Conservation (phyloP, 2,329 filamentous ascomycete genomes). For the Gremmenia infestans region DNA sequence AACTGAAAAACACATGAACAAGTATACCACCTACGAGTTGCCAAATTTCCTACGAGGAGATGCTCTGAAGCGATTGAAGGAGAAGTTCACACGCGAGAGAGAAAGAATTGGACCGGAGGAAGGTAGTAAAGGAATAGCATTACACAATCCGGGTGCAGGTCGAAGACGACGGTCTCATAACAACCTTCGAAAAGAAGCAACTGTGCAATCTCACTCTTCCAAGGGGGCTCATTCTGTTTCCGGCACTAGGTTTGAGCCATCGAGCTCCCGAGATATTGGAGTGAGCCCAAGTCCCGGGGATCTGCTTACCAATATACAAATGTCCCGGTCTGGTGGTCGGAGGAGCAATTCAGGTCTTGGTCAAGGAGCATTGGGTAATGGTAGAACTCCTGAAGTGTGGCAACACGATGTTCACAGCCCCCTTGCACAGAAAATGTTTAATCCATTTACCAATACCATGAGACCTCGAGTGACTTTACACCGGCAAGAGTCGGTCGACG, state of each 20-base stretch:
- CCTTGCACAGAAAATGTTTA: constrained; percentile 44
- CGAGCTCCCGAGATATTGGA: constrained; percentile 30
- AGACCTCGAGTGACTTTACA: constrained; percentile 51
- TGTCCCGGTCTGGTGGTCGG: constrained; percentile 56
- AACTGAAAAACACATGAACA: constrained; percentile 90
- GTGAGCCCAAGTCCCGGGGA: constrained; percentile 66
- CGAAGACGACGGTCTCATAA: constrained; percentile 68
- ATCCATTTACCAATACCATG: constrained; percentile 49
- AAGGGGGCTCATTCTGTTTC: constrained; percentile 17
- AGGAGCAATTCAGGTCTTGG: constrained; percentile 21
- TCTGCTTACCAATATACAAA: constrained; percentile 71
- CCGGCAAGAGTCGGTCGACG: constrained; percentile 76
- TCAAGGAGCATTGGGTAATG: constrained; percentile 18
- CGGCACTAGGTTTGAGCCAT: constrained; percentile 29
- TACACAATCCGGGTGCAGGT: constrained; percentile 72
- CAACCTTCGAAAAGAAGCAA: constrained; percentile 72
- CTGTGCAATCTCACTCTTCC: constrained; percentile 53
- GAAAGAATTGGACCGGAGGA: constrained; percentile 79
- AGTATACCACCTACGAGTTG: constrained; percentile 84
- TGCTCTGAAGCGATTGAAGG: constrained; percentile 78
- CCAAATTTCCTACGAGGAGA: constrained; percentile 85
- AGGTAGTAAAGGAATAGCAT: constrained; percentile 83
- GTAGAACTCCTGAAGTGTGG: constrained; percentile 29
- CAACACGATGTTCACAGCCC: constrained; percentile 30
- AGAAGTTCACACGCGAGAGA: constrained; percentile 83